These are phyloP conservation scores for Plasmodium gonderi DNA, from an alignment of 169 alveolate species.

Conservation along the genomic window DNA sequence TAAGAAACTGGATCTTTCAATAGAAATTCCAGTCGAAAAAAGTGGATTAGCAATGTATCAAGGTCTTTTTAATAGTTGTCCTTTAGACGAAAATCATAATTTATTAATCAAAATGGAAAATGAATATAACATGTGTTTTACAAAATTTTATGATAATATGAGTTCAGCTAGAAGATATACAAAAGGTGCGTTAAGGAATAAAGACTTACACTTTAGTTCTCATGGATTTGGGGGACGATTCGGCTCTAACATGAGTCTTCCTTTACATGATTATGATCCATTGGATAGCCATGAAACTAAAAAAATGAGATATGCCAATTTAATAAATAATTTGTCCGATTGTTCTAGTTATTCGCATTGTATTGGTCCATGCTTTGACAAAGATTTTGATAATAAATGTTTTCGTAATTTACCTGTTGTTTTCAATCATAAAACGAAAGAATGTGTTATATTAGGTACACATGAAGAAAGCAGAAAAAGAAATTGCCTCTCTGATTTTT, in stretches of 20 bases:
- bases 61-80: conserved; percentile 43
- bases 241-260: conserved; percentile 38
- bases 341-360: conserved; percentile 67
- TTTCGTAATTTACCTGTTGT: conserved; percentile 58
- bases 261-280: conserved; percentile 23
- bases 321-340: conserved; percentile 26
- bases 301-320: conserved; percentile 30
- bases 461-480: conserved; percentile 34
- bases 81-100: conserved; percentile 49
- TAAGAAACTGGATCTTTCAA: background rate
- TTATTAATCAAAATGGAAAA: conserved; percentile 22
- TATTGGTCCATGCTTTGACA: conserved; percentile 61
- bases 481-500: conserved; percentile 6
- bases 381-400: conserved; percentile 58
- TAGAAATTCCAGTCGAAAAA: conserved; percentile 35
- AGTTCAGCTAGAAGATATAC: background rate
- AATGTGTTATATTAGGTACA: conserved; percentile 51
- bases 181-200: background rate
- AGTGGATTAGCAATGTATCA: conserved; percentile 72
- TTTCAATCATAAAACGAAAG: conserved; percentile 50
- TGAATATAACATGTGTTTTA: conserved; percentile 64
- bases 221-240: conserved; percentile 70
- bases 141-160: background rate
- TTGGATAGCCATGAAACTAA: conserved; percentile 31
- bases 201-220: conserved; percentile 24